Evolutionary conservation across 179 eudicot species (phyloP), one percentile per base, ranked within the genome.

Genomic region (Gypsophila paniculata): DNA sequence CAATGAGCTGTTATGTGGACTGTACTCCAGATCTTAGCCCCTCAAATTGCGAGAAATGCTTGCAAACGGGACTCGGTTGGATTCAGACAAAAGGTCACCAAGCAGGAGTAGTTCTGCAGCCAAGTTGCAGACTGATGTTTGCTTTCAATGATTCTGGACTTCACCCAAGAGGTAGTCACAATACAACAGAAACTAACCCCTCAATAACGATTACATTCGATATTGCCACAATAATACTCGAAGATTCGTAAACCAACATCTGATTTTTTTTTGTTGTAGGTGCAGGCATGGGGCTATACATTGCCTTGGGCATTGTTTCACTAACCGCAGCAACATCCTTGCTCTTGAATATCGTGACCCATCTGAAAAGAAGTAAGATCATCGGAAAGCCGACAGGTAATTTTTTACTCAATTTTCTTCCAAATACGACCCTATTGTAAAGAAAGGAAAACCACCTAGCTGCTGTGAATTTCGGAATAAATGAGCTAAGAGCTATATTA

Each of bases 21-120:
- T 77, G 89, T 60, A 86, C 86, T 42, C 89, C 86, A 2, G 86
- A 86, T 76, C 66, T 86, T 26, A 46, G 10, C 48, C 58, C 69
- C 48, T 7, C 26, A 53, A 61, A 52, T 34, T 77, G 80, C 63
- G 38, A 34, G 1, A 77, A n/a, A 22, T 77, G 80, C 46, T 68
- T 77, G 67, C 73, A 77, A 59, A 67, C 76, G 2, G 80, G 63
- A 61, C 34, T 77, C 0, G 70, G 48, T 7, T 36, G 65, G 62
- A 55, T 77, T 68, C 46, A 36, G 34, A 18, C 34, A 23, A 18
- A 48, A 67, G 76, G 76, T 8, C 6, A n/a, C 38, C 51, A 46
- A 53, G 39, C 65, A 6, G 76, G 76, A 38, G 72, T 63, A 21
- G 51, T 77, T 68, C 49, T 77, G 26, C 80, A 77, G 39, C 69